These are phyloP conservation scores for Passalora sequoiae DNA, from an alignment of 2,329 filamentous ascomycete genomes.

Conservation along the genomic window DNA sequence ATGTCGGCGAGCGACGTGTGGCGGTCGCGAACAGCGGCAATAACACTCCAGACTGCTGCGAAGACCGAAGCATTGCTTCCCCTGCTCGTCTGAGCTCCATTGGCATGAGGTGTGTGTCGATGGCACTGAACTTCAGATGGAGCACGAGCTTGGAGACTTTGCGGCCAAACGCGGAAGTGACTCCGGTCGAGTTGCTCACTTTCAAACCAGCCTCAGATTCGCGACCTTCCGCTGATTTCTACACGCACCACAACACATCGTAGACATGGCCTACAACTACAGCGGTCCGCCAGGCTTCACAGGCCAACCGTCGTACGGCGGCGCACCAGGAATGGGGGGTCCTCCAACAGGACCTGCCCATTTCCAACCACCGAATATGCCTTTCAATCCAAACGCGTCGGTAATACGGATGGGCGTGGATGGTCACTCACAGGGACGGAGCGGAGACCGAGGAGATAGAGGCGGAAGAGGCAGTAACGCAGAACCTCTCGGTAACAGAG, in stretches of 20 bases:
- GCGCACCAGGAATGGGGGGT: slow-evolving; percentile 76
- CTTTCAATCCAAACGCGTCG: slow-evolving; percentile 96
- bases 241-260: background rate
- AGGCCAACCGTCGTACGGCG: slow-evolving; percentile 71
- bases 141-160: background rate
- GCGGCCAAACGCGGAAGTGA: background rate
- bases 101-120: slow-evolving; percentile 1
- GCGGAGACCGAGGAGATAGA: slow-evolving; percentile 15
- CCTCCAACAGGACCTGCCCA: slow-evolving; percentile 77
- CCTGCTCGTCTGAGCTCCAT: slow-evolving; percentile 33
- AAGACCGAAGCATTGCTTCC: slow-evolving; percentile 29
- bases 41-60: slow-evolving; percentile 22
- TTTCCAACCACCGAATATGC: slow-evolving; percentile 74
- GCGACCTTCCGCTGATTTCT: background rate
- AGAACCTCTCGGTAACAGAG: slow-evolving; percentile 33
- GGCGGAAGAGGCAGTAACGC: slow-evolving; percentile 33
- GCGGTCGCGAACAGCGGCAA: slow-evolving; percentile 23
- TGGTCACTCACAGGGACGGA: slow-evolving; percentile 55
- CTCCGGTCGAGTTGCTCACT: slow-evolving; percentile 1
- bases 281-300: slow-evolving; percentile 54
- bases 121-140: background rate
- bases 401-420: slow-evolving; percentile 88
- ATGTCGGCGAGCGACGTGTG: slow-evolving; percentile 10
- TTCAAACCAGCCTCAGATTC: too few relatives aligned
- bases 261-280: slow-evolving; percentile 34